Base-by-base conservation (phyloP, 768 basidiomycete genomes). In the Paxillus involutus region DNA sequence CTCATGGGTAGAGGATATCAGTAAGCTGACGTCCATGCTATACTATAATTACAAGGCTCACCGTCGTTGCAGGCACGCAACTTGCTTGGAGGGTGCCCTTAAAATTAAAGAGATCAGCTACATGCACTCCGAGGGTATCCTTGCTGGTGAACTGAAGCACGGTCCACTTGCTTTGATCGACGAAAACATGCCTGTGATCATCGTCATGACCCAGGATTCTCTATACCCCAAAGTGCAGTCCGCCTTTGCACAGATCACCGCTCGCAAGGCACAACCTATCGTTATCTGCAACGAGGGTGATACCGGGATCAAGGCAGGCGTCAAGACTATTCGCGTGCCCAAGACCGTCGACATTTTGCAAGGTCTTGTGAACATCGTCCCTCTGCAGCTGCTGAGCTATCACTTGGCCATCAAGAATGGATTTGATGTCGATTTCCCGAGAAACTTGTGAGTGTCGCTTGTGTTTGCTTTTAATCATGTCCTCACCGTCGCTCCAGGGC, bases 71-170 rank as follows among this genome's bases (percentile, higher is more conserved):
- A 88, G 86, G 71, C 85, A 96, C 62, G 97, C 97, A 7, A 99
- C 97, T 7, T 98, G 96, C 73, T 80, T 99, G 44, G 97, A 99
- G 72, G 97, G 95, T 52, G 97, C 97, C 7, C 76, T 99, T 64
- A 99, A 99, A 80, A 98, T 99, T 77, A 99, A 99, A 78, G 97
- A 98, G 79, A 95, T 98, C 71, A 91, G 90, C 52, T 98, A 98
- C 76, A 73, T 76, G 68, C 71, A 70, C 47, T 66, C 66, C 14
- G 63, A 67, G 79, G 89, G 90, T 68, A 98, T 98, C 70, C 85
- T 99, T 52, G 97, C 97, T 21, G 97, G 97, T 62, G 97, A 99
- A 77, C 79, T 99, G 60, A 99, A 99, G 79, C 97, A 99, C 69
- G 97, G 97, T 43, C 97, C 97, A 51, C 85, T 99, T 52, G 97